Evolutionary conservation across 2,329 filamentous ascomycete genomes (phyloP).

Genomic region (Colletotrichum incanum): DNA sequence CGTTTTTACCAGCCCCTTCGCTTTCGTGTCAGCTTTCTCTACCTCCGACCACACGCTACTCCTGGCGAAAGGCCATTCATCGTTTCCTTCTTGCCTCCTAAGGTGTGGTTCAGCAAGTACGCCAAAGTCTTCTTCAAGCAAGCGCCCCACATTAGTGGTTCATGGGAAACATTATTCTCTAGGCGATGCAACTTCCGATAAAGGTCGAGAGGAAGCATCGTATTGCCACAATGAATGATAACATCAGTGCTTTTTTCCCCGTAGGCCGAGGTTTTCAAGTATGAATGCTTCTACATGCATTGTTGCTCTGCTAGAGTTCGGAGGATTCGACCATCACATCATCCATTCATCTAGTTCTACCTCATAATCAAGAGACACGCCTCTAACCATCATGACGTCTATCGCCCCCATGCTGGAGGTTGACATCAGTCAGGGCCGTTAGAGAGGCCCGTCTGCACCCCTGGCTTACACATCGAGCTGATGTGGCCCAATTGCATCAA

Average conservation of each 20-base stretch:
- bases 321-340: neutral
- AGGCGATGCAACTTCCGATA: neutral
- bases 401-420: no score
- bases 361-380: neutral
- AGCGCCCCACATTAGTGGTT: neutral
- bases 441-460: neutral
- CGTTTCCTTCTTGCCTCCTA: no score
- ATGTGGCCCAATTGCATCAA: slow-evolving; percentile 19
- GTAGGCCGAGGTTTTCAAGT: neutral
- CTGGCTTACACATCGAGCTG: neutral
- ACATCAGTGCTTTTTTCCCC: neutral
- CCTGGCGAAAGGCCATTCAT: neutral
- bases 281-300: neutral
- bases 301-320: neutral
- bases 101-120: neutral
- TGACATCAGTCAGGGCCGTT: neutral
- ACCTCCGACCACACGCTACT: neutral
- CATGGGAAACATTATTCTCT: neutral
- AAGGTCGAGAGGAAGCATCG: neutral
- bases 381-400: slow-evolving; percentile 9
- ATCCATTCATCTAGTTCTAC: neutral
- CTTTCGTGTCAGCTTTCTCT: neutral
- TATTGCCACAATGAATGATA: neutral
- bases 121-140: neutral
- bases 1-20: neutral